Conservation (phyloP, 139 green algal genomes). For the Astrephomene gubernaculifera region DNA sequence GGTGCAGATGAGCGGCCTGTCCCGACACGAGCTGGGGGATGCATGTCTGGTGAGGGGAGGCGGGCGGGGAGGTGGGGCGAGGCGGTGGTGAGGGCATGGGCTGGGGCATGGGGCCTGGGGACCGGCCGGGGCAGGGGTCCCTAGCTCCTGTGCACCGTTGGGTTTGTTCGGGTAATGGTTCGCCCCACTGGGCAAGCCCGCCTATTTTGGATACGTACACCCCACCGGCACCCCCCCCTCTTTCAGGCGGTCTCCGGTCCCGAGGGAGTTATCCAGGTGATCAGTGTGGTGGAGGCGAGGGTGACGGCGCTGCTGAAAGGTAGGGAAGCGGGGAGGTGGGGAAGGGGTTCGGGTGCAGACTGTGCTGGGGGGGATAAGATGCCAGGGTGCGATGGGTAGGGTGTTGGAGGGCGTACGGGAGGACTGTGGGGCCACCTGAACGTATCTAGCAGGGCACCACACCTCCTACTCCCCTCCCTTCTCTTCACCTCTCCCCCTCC, state of each 20-base stretch:
- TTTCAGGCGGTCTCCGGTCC: constrained; percentile 67
- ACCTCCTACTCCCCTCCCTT: not conserved
- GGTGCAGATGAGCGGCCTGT: constrained; percentile 48
- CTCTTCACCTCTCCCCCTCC: not conserved
- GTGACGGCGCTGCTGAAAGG: constrained; percentile 61
- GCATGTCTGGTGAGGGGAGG: constrained; percentile 60
- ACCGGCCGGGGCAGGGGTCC: too few species aligned
- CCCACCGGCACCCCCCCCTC: not conserved
- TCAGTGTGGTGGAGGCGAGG: constrained; percentile 71
- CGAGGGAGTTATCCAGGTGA: constrained; percentile 68
- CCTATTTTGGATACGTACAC: too few species aligned
- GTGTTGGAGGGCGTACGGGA: too few species aligned
- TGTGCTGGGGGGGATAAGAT: too few species aligned
- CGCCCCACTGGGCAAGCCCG: too few species aligned
- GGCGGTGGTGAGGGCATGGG: too few species aligned
- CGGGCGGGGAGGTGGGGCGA: not conserved
- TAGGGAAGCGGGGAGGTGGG: not conserved
- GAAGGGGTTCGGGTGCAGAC: too few species aligned
- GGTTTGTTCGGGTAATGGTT: too few species aligned
- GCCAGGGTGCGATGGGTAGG: too few species aligned
- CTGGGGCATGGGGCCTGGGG: too few species aligned
- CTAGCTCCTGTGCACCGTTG: too few species aligned
- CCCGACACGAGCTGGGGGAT: constrained; percentile 64
- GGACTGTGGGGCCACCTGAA: not conserved
- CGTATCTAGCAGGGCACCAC: too few species aligned